Base-by-base conservation (phyloP, 139 green algal species). In the Micractinium sp. region DNA sequence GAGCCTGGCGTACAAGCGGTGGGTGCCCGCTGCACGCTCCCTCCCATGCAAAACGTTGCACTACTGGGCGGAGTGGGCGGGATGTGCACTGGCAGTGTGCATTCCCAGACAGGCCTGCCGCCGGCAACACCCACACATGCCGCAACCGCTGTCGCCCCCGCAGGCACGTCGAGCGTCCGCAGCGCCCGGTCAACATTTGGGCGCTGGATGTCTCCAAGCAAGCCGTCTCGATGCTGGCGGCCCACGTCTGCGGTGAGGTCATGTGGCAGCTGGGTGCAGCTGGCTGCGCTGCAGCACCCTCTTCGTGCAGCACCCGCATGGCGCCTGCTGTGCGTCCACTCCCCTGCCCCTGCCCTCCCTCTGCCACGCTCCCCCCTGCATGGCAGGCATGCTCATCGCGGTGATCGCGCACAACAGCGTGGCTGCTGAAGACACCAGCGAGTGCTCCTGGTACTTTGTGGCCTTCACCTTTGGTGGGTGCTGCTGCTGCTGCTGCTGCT, bases 161-260 rank as follows among this genome's bases (percentile, higher is more conserved):
- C 80, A 94, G 91, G 86, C 82, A 90, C 61, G 66, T 75, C 3
- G 93, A 95, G 84, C 56, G 80, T 0, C 93, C 93, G 16, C 89
- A 94, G 79, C 85, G 94, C 27, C 89, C 92, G 1, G 23, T 93
- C 38, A 88, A 91, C 29, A 90, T 95, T 29, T 96, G 93, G 93
- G 60, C 71, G 29, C 71, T 95, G 56, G 93, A 96, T 76, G 87
- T 96, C 35, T 93, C 92, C 89, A 96, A 96, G 87, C 94, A 96
- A 82, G 89, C 88, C 0, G 33, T 94, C 3, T 94, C 90, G 35
- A 90, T 90, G 71, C 69, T 83, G 13, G 92, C 89, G 31, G 91
- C 89, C 3, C 93, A 95, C 74, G 36, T 93, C 0, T 95, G 93
- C 71, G 92, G 92, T 87, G 87, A 63, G 38, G 39, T 67, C 9